Evolutionary conservation across 305 asterid genomes (phyloP), one percentile per base, ranked within the genome.

Genomic region (Stenogyne calaminthoides): DNA sequence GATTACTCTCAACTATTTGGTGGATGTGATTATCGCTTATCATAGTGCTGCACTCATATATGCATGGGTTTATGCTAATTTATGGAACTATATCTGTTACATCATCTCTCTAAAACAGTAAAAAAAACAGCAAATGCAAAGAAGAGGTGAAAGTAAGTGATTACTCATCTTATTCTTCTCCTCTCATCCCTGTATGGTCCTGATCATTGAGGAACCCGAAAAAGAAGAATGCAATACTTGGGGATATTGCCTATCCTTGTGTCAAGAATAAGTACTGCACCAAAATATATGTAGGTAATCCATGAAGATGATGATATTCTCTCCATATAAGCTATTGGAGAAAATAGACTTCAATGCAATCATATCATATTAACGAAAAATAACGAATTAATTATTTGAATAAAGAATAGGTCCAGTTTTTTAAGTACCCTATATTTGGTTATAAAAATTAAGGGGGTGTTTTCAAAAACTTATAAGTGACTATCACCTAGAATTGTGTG

Each of bases 181-280:
- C 75, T 42, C 18, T 70, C 74, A 16, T 69, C 58, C 58, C 77
- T 46, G 32, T 86, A 88, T 44, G 87, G 81, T 46, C 86, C 88
- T 69, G n/a, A n/a, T n/a, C n/a, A n/a, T n/a, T n/a, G n/a, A 92
- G 94, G 77, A 92, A 90, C 4, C 91, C 95, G 2, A 90, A 90
- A 68, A 88, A 81, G 88, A 90, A 89, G 87, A 88, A 92, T 14
- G 96, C 98, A 16, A 52, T 18, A 52, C 25, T 52, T 52, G 27
- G 25, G 25, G 11, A 52, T 4, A 32, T 4, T 52, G 25, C 22
- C 58, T 12, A 47, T n/a, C 2, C 9, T 49, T 7, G 5, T 15
- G 58, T 16, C 25, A 27, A 52, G 9, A 7, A 52, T 52, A 52
- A 47, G 19, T 49, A 32, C 6, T 4, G 36, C 36, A 32, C 36